A percentile compares a stretch with the other conserved stretches of the same genome.
Evolutionary conservation across 305 asterid genomes (phyloP).

Genomic region (Fraxinus latifolia): DNA sequence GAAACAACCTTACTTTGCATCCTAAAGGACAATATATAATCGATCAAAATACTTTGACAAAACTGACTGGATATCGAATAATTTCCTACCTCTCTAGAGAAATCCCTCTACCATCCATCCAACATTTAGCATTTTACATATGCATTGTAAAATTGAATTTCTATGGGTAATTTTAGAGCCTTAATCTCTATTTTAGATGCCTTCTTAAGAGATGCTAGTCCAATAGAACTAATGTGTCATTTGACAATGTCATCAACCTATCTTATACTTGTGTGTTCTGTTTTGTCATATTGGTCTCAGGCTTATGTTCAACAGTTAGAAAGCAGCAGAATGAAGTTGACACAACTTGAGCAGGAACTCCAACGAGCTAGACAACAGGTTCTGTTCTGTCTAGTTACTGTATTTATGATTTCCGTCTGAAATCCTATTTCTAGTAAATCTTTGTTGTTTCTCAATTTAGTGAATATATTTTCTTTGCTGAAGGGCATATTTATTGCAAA

Average conservation of each 20-base stretch:
- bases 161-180: background rate
- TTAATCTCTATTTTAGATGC: background rate
- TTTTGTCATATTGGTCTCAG: slow-evolving; percentile 36
- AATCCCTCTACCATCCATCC: background rate
- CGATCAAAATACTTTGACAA: background rate
- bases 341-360: slow-evolving; percentile 93
- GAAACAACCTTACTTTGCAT: background rate
- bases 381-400: slow-evolving; percentile 4
- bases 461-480: slow-evolving; percentile 30
- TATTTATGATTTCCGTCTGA: background rate
- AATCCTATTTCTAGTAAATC: slow-evolving; percentile 16
- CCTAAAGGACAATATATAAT: background rate
- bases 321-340: slow-evolving; percentile 91
- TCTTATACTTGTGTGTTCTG: slow-evolving; percentile 2
- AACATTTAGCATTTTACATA: background rate
- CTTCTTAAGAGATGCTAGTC: background rate
- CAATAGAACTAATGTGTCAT: slow-evolving; percentile 8
- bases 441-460: slow-evolving; percentile 19
- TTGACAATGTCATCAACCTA: background rate
- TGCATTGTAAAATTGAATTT: background rate
- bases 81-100: background rate
- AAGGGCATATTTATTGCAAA: slow-evolving; percentile 95
- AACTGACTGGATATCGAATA: background rate
- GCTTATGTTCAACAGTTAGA: slow-evolving; percentile 93
- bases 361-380: slow-evolving; percentile 97